Conservation (phyloP, 2,329 filamentous ascomycete species). For the Cryphonectria parasitica region DNA sequence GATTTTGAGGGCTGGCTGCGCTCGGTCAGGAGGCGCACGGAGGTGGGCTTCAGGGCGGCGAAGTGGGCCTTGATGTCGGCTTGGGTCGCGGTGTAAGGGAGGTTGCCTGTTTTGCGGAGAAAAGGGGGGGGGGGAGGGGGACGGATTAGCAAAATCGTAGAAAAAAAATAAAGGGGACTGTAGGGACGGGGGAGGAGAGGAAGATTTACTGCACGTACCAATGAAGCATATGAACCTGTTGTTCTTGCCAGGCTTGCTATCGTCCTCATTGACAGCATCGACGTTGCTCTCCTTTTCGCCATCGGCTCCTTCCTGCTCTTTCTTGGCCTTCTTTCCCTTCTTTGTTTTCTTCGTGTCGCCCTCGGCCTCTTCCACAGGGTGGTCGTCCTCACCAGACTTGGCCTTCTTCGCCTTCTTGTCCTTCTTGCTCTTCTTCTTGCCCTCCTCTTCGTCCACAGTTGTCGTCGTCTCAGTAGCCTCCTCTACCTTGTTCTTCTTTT, state of each 20-base stretch:
- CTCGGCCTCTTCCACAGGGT: conserved; percentile 36
- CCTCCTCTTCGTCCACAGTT: background rate
- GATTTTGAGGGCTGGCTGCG: conserved; percentile 51
- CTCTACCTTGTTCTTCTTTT: conserved; percentile 9
- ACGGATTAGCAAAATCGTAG: conserved; percentile 35
- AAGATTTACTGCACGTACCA: conserved; percentile 48
- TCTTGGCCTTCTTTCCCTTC: conserved; percentile 35
- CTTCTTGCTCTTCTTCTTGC: conserved; percentile 19
- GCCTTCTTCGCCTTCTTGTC: conserved; percentile 27
- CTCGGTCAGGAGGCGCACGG: conserved; percentile 71
- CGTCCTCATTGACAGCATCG: conserved; percentile 25
- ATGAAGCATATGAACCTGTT: conserved; percentile 74
- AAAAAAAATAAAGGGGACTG: background rate
- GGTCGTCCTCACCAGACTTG: conserved; percentile 20
- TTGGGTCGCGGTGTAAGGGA: conserved; percentile 80
- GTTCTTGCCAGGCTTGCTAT: conserved; percentile 23
- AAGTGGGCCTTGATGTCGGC: conserved; percentile 76
- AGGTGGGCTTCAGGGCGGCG: conserved; percentile 69
- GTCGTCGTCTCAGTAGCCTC: background rate
- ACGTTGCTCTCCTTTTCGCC: conserved; percentile 26
- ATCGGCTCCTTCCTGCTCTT: conserved; percentile 40
- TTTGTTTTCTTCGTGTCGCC: conserved; percentile 32
- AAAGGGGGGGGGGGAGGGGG: conserved; percentile 41
- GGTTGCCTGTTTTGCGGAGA: conserved; percentile 66
- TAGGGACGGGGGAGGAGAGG: conserved; percentile 26